Conservation (phyloP, 2,329 filamentous ascomycete genomes). For the Emmonsiellopsis sp. region DNA sequence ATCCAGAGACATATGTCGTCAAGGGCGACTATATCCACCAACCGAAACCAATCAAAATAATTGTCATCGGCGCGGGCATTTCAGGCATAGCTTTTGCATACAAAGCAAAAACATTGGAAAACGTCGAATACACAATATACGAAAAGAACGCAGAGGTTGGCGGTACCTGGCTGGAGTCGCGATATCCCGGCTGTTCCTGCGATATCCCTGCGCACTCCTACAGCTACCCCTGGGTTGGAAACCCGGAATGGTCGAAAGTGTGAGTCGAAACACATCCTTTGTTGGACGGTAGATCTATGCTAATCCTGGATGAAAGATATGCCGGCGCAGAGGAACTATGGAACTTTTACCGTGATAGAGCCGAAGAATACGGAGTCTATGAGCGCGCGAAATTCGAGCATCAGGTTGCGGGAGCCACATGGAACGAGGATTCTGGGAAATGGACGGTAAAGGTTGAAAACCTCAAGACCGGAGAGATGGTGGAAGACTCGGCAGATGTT, state of each 20-base stretch:
- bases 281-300: background rate
- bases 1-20: background rate
- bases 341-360: constrained; percentile 31
- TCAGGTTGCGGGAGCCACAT: constrained; percentile 28
- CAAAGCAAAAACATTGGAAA: background rate
- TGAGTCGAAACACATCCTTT: background rate
- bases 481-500: constrained; percentile 21
- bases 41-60: background rate
- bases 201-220: constrained; percentile 38
- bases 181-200: constrained; percentile 23
- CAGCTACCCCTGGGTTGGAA: constrained; percentile 26
- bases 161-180: background rate
- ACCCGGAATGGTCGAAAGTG: constrained; percentile 34
- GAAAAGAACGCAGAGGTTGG: constrained; percentile 4
- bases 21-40: background rate
- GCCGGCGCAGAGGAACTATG: constrained; percentile 32
- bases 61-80: background rate
- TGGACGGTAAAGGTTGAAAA: constrained; percentile 27
- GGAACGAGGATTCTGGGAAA: constrained; percentile 26
- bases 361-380: constrained; percentile 31
- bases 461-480: constrained; percentile 7
- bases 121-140: background rate
- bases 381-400: constrained; percentile 29
- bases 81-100: background rate
- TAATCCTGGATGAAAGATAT: constrained; percentile 15